phyloP scores from a whole-genome alignment of 2,329 filamentous ascomycete genomes.

The Apiospora aurea region DNA sequence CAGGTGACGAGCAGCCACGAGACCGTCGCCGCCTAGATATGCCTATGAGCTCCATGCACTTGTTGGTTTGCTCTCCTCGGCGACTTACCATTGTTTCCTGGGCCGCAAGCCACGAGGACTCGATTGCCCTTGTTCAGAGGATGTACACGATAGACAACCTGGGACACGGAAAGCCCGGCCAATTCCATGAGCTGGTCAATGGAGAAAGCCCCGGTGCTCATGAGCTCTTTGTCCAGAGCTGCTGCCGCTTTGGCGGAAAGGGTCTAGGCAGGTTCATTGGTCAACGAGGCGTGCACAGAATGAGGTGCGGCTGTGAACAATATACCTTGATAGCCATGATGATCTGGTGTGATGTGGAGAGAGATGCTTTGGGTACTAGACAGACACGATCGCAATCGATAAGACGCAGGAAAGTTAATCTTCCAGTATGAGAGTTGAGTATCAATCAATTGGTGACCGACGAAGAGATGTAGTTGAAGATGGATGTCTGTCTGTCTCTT shows the following conservation, averaged over 20 bases:
- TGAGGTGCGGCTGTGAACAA: neutral
- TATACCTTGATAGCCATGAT: constrained; percentile 24
- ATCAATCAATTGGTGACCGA: neutral
- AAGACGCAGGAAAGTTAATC: neutral
- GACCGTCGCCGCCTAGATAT: constrained; percentile 81
- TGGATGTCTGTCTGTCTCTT: neutral
- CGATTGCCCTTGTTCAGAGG: constrained; percentile 74
- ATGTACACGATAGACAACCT: constrained; percentile 88
- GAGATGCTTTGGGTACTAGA: neutral
- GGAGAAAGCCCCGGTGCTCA: constrained; percentile 87
- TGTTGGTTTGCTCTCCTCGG: neutral
- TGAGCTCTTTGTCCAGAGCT: constrained; percentile 90
- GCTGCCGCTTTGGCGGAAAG: constrained; percentile 87
- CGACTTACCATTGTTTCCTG: constrained; percentile 71
- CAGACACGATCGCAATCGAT: neutral
- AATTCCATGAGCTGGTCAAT: constrained; percentile 98
- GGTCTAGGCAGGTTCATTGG: constrained; percentile 61
- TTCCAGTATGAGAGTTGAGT: neutral
- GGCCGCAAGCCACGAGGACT: constrained; percentile 89
- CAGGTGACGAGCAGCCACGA: constrained; percentile 92
- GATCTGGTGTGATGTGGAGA: neutral
- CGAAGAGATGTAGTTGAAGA: neutral
- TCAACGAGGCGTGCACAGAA: constrained; percentile 32
- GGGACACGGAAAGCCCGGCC: constrained; percentile 89
- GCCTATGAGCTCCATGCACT: constrained; percentile 24